phyloP scores from a whole-genome alignment of 1,284 basidiomycete species.

The Fomitopsis palustris region DNA sequence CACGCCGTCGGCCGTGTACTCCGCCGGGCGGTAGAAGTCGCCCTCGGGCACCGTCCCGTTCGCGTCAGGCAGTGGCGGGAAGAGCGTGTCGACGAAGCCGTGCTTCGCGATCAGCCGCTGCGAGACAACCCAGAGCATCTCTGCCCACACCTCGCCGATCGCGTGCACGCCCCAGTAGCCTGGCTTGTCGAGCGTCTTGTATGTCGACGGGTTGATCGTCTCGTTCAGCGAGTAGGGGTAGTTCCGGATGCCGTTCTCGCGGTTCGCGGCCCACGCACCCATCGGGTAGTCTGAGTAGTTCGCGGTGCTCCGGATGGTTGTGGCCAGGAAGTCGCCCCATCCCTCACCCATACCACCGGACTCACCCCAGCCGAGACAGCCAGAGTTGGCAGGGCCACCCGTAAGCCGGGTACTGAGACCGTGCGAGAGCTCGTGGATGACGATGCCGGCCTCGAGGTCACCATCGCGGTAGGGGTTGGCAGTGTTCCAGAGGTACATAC shows the following conservation, averaged over 20 bases:
- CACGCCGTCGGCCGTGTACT: conserved; percentile 32
- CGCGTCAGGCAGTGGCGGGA: conserved; percentile 68
- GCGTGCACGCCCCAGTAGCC: conserved; percentile 92
- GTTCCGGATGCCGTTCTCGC: conserved; percentile 78
- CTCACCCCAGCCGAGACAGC: conserved; percentile 94
- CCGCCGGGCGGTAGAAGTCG: conserved; percentile 69
- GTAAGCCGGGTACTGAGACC: conserved; percentile 92
- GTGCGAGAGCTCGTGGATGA: conserved; percentile 88
- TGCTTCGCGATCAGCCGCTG: conserved; percentile 78
- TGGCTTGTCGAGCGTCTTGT: conserved; percentile 94
- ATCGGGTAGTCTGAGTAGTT: conserved; percentile 80
- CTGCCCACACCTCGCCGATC: conserved; percentile 94
- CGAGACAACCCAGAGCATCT: conserved; percentile 86
- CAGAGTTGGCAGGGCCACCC: conserved; percentile 90
- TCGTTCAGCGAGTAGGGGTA: conserved; percentile 79
- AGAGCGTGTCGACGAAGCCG: conserved; percentile 75
- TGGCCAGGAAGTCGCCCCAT: conserved; percentile 89
- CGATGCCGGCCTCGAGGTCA: conserved; percentile 91
- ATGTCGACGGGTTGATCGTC: conserved; percentile 85
- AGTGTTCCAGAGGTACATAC: conserved; percentile 97
- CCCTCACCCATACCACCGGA: conserved; percentile 96
- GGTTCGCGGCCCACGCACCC: conserved; percentile 94
- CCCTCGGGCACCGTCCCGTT: conserved; percentile 61
- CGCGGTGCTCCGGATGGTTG: conserved; percentile 73
- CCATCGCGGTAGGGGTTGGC: conserved; percentile 89